Evolutionary conservation across 1,139 yeast genomes (phyloP).

Genomic region (Barnettozyma hawaiiensis): DNA sequence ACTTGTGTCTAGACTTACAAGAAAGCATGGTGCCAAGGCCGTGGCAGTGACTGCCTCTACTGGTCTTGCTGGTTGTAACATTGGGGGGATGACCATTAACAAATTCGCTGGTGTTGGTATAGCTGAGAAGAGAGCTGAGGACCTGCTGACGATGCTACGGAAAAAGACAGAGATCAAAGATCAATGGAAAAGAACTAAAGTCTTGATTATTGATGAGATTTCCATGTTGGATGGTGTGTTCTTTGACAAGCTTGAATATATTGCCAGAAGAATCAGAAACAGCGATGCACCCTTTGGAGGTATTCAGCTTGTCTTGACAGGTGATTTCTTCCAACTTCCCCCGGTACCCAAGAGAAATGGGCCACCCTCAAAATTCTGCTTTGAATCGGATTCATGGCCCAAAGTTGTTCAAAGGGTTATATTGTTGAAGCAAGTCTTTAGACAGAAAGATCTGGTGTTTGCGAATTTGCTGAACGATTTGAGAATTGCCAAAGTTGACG

Average conservation of each 20-base stretch:
- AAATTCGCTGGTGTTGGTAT: constrained; percentile 75
- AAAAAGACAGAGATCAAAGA: constrained; percentile 39
- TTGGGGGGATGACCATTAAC: constrained; percentile 80
- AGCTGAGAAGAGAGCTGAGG: constrained; percentile 46
- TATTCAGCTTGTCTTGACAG: constrained; percentile 69
- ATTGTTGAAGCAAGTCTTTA: constrained; percentile 56
- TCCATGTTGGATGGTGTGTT: constrained; percentile 75
- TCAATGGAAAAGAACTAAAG: constrained; percentile 58
- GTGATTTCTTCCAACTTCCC: constrained; percentile 84
- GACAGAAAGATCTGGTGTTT: constrained; percentile 63
- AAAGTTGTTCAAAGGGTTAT: constrained; percentile 49
- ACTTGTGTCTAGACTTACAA: constrained; percentile 43
- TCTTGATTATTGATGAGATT: constrained; percentile 71
- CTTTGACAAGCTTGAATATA: constrained; percentile 56
- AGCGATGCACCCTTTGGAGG: constrained; percentile 66
- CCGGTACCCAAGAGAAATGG: constrained; percentile 50
- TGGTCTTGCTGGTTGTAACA: constrained; percentile 84
- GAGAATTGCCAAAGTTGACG: constrained; percentile 57
- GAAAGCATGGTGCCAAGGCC: constrained; percentile 37
- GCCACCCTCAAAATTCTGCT: constrained; percentile 42
- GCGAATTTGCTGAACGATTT: constrained; percentile 71
- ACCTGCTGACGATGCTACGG: constrained; percentile 41
- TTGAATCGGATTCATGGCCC: constrained; percentile 55
- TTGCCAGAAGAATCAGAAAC: constrained; percentile 52
- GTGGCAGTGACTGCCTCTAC: constrained; percentile 90